Conservation (phyloP, 805 yeast genomes). For the Teunomyces gatunensis region DNA sequence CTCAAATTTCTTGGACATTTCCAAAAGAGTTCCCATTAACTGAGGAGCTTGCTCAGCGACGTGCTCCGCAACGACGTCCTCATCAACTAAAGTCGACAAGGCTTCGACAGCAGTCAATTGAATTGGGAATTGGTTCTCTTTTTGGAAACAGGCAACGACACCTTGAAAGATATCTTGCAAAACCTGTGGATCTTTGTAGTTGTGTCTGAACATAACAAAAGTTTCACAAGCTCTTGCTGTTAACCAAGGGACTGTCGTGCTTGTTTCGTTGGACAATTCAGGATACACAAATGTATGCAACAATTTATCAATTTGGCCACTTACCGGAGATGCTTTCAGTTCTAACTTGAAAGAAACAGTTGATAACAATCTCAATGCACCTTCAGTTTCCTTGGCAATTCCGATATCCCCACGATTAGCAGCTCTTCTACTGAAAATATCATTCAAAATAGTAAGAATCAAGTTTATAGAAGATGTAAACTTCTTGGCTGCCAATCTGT, state of each 20-base stretch:
- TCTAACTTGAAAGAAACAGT: constrained; percentile 39
- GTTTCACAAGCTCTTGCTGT: constrained; percentile 49
- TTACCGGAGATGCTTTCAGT: constrained; percentile 33
- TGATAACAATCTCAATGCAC: constrained; percentile 41
- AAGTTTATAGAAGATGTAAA: constrained; percentile 37
- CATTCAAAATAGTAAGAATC: constrained; percentile 31
- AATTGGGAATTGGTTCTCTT: constrained; percentile 46
- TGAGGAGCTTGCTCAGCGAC: constrained; percentile 45
- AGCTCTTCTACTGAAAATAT: constrained; percentile 32
- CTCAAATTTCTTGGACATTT: constrained; percentile 43
- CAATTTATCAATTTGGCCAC: constrained; percentile 39
- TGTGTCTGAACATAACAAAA: constrained; percentile 37
- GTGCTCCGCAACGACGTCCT: constrained; percentile 45
- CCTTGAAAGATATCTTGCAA: constrained; percentile 42
- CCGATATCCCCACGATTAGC: constrained; percentile 24
- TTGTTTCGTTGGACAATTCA: constrained; percentile 32
- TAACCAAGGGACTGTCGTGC: constrained; percentile 35
- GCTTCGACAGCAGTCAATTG: constrained; percentile 54
- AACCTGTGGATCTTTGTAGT: constrained; percentile 31
- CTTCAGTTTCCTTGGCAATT: constrained; percentile 38
- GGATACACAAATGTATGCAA: constrained; percentile 40
- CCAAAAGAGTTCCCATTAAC: constrained; percentile 42
- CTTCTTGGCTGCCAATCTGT: constrained; percentile 33
- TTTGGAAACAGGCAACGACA: constrained; percentile 38
- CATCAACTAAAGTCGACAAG: constrained; percentile 43